Conservation (phyloP, 2,329 filamentous ascomycete genomes). For the Ramularia collo-cygni region DNA sequence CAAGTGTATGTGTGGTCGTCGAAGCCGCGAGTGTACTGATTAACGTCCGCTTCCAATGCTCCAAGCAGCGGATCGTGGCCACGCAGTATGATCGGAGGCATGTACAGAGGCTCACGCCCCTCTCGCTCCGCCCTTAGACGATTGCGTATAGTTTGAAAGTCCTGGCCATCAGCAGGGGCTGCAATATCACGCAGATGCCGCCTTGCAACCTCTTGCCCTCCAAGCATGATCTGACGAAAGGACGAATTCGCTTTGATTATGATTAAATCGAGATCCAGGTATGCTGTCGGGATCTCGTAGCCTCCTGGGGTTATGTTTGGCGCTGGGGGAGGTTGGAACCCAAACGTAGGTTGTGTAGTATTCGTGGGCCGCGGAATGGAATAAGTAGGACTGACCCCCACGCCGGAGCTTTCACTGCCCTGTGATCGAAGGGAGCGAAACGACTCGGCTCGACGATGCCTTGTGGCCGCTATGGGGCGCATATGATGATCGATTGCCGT, state of each 20-base stretch:
- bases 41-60: conserved; percentile 37
- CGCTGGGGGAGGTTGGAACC: conserved; percentile 6
- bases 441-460: conserved; percentile 27
- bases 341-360: conserved; percentile 13
- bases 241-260: conserved; percentile 40
- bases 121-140: conserved; percentile 42
- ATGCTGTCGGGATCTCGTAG: conserved; percentile 32
- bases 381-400: conserved; percentile 12
- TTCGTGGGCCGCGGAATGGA: conserved; percentile 14
- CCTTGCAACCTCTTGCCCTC: conserved; percentile 32
- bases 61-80: conserved; percentile 38
- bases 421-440: conserved; percentile 28
- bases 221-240: conserved; percentile 39
- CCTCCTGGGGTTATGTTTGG: conserved; percentile 3
- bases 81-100: conserved; percentile 43
- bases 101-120: conserved; percentile 42
- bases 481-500: background rate
- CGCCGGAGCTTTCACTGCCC: conserved; percentile 23
- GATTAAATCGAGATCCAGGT: conserved; percentile 42
- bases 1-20: conserved; percentile 35
- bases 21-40: conserved; percentile 39
- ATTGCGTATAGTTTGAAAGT: conserved; percentile 38
- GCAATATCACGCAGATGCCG: conserved; percentile 40
- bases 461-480: conserved; percentile 21
- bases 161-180: conserved; percentile 35